Percentiles rank a stretch among this genome's conserved stretches.
phyloP scores from a whole-genome alignment of 1,284 basidiomycete species.

The Ceratobasidium sp. region DNA sequence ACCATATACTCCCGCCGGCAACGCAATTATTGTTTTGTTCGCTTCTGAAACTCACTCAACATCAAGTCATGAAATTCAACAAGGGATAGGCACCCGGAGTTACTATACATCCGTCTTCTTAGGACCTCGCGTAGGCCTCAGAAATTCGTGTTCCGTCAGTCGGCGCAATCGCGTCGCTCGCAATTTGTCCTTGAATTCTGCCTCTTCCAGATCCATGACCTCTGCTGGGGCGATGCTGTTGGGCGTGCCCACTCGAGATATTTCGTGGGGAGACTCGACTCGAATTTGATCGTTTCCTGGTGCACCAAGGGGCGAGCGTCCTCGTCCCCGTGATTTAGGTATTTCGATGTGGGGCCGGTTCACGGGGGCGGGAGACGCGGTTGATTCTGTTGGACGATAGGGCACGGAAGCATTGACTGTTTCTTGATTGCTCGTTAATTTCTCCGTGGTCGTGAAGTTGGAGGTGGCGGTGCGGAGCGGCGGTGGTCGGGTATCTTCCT shows the following conservation, averaged over 20 bases:
- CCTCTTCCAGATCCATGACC: neutral
- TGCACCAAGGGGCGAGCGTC: no score
- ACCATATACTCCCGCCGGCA: constrained; percentile 31
- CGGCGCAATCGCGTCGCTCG: neutral
- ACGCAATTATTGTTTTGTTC: neutral
- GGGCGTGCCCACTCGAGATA: neutral
- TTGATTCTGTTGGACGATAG: no score
- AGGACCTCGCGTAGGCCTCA: neutral
- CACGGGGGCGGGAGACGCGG: no score
- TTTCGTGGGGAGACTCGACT: neutral
- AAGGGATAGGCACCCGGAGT: no score
- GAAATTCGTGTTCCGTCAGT: constrained; percentile 26
- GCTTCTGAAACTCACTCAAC: neutral
- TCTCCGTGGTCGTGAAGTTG: no score
- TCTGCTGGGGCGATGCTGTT: neutral
- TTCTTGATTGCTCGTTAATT: no score
- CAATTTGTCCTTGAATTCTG: constrained; percentile 12
- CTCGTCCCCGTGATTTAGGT: no score
- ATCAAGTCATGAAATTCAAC: neutral
- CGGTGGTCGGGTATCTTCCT: no score
- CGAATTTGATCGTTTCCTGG: no score
- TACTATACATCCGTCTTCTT: neutral
- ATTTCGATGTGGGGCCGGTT: no score
- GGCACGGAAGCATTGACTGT: no score
- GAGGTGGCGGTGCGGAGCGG: no score